These are phyloP conservation scores for Saccharomycopsis crataegensis DNA, from an alignment of 1,139 yeast genomes.

Conservation along the genomic window DNA sequence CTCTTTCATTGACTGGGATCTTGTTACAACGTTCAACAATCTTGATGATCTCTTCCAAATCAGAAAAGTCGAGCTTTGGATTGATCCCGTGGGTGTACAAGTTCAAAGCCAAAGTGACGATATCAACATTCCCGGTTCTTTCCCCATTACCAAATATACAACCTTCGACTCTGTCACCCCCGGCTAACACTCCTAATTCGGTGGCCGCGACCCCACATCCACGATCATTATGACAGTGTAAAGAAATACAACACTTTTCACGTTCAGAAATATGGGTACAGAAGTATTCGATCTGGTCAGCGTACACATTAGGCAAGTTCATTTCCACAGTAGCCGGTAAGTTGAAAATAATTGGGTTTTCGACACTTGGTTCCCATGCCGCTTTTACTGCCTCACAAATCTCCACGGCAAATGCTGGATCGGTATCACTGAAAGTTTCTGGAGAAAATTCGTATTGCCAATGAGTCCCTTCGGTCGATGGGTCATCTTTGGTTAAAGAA, in stretches of 20 bases:
- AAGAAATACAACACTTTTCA: slow-evolving; percentile 78
- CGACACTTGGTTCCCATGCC: slow-evolving; percentile 86
- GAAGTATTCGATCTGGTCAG: slow-evolving; percentile 94
- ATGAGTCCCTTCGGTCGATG: slow-evolving; percentile 56
- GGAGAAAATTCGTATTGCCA: slow-evolving; percentile 96
- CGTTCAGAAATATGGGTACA: slow-evolving; percentile 71
- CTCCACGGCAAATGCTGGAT: slow-evolving; percentile 71
- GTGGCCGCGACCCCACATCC: slow-evolving; percentile 99
- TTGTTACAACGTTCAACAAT: slow-evolving; percentile 91
- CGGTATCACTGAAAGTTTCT: slow-evolving; percentile 88
- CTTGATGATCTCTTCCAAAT: slow-evolving; percentile 72
- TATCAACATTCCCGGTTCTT: slow-evolving; percentile 95
- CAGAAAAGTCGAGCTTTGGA: slow-evolving; percentile 83
- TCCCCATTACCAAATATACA: slow-evolving; percentile 97
- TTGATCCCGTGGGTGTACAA: slow-evolving; percentile 90
- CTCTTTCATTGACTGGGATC: slow-evolving; percentile 87
- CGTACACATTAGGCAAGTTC: slow-evolving; percentile 88
- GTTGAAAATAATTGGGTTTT: slow-evolving; percentile 86
- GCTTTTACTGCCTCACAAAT: slow-evolving; percentile 92
- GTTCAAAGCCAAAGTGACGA: slow-evolving; percentile 87
- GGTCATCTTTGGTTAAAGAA: slow-evolving; percentile 83
- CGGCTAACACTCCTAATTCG: slow-evolving; percentile 88
- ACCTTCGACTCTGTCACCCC: slow-evolving; percentile 97
- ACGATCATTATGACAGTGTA: slow-evolving; percentile 94
- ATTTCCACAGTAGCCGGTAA: slow-evolving; percentile 98